phyloP scores from a whole-genome alignment of 805 yeast species.

The Kazachstania taianensis region DNA sequence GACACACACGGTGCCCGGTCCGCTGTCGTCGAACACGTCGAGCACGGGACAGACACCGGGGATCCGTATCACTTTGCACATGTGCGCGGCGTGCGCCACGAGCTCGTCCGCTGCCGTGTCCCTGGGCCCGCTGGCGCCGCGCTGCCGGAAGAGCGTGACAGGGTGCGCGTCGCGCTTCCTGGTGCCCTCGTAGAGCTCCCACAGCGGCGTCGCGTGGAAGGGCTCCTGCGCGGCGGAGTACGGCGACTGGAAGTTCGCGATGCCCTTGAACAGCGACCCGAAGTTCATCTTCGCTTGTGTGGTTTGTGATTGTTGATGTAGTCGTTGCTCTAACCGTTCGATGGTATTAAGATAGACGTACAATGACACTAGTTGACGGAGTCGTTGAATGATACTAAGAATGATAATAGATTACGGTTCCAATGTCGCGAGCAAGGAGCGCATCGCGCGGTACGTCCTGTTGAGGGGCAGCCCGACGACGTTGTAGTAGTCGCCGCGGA shows the following conservation, averaged over 20 bases:
- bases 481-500: constrained; percentile 76
- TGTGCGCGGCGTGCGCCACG: constrained; percentile 19
- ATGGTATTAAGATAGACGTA: no score
- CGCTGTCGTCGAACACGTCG: constrained; percentile 22
- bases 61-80: constrained; percentile 21
- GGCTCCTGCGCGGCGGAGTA: constrained; percentile 19
- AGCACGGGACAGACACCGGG: constrained; percentile 25
- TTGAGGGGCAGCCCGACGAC: constrained; percentile 80
- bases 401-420: no score
- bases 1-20: constrained; percentile 16
- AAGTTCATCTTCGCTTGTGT: constrained; percentile 23
- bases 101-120: constrained; percentile 6
- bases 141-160: constrained; percentile 22
- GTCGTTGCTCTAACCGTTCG: no score
- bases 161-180: constrained; percentile 22
- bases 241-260: constrained; percentile 27
- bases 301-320: no score
- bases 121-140: neutral
- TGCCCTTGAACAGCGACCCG: constrained; percentile 21
- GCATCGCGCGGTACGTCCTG: constrained; percentile 31
- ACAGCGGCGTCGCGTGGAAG: constrained; percentile 15
- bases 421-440: no score
- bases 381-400: no score
- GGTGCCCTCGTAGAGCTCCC: constrained; percentile 22
- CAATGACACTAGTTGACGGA: no score